Evolutionary conservation across 192 early-diverging fungal species (phyloP).

Genomic region (Jimgerdemannia flammicorona): DNA sequence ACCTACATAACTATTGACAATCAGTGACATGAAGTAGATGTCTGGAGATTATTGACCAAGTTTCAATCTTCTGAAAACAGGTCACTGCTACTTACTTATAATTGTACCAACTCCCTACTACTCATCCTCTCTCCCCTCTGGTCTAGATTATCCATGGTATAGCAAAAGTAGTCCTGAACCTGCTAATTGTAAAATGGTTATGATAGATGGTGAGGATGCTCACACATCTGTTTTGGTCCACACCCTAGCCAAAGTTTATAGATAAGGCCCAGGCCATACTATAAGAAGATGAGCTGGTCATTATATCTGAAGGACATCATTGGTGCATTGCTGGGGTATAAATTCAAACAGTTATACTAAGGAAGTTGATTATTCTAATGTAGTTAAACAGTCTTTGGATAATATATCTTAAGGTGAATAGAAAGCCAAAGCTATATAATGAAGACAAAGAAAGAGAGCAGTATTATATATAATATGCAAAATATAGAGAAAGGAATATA

Average conservation of each 20-base stretch:
- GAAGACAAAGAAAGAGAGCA: no score
- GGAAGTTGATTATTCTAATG: no score
- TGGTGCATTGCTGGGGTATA: no score
- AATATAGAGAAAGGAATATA: no score
- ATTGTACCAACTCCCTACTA: neutral
- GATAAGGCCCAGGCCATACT: neutral
- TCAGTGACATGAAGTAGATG: slow-evolving; percentile 16
- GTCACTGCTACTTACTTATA: neutral
- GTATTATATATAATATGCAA: no score
- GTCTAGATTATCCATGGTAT: slow-evolving; percentile 45
- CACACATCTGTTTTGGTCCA: slow-evolving; percentile 25
- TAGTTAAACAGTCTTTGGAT: no score
- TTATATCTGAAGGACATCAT: no score
- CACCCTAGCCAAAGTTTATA: neutral
- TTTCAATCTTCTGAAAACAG: slow-evolving; percentile 21
- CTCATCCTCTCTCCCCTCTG: neutral
- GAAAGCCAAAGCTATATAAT: no score
- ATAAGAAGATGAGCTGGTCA: no score
- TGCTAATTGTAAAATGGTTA: slow-evolving; percentile 64
- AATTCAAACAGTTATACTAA: no score
- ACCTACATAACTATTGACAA: no score
- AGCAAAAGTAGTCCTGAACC: slow-evolving; percentile 57
- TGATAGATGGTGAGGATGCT: slow-evolving; percentile 46
- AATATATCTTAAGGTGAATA: no score
- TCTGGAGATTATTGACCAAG: slow-evolving; percentile 17